Conservation (phyloP, 2,329 filamentous ascomycete species). For the Trichoderma harzianum region DNA sequence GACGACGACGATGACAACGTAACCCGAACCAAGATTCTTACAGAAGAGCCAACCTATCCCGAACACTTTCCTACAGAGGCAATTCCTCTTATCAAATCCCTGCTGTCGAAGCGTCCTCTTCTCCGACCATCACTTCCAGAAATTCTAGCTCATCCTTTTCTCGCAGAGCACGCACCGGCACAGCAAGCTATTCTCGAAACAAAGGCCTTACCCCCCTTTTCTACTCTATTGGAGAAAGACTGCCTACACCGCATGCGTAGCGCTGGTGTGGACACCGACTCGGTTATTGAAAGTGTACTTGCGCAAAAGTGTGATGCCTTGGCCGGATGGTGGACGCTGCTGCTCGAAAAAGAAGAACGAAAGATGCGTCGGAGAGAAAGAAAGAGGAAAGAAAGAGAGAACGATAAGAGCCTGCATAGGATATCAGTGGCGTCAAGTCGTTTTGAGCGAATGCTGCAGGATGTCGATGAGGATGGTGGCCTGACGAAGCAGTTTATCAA, state of each 20-base stretch:
- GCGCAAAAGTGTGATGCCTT: constrained; percentile 85
- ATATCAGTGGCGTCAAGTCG: constrained; percentile 88
- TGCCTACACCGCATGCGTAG: constrained; percentile 89
- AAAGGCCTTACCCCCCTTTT: constrained; percentile 76
- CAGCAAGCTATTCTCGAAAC: constrained; percentile 87
- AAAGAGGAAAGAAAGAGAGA: constrained; percentile 81
- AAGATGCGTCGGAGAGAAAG: constrained; percentile 77
- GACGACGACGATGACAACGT: constrained; percentile 91
- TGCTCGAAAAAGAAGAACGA: constrained; percentile 90
- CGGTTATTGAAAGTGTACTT: constrained; percentile 89
- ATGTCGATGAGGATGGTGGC: constrained; percentile 73
- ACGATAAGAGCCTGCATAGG: constrained; percentile 69
- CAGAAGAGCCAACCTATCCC: constrained; percentile 80
- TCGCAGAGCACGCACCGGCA: constrained; percentile 79
- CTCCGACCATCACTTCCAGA: constrained; percentile 78
- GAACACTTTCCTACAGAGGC: constrained; percentile 76
- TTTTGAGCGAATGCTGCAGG: constrained; percentile 71
- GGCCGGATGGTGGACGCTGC: constrained; percentile 91
- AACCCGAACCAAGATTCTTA: constrained; percentile 81
- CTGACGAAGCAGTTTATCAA: constrained; percentile 44
- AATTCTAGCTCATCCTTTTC: constrained; percentile 82
- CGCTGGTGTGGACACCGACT: constrained; percentile 89
- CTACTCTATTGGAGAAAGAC: constrained; percentile 83
- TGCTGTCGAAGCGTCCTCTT: constrained; percentile 89
- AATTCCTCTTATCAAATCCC: constrained; percentile 67